phyloP scores from a whole-genome alignment of 345 rosid species.

The Eucalyptus rudis region DNA sequence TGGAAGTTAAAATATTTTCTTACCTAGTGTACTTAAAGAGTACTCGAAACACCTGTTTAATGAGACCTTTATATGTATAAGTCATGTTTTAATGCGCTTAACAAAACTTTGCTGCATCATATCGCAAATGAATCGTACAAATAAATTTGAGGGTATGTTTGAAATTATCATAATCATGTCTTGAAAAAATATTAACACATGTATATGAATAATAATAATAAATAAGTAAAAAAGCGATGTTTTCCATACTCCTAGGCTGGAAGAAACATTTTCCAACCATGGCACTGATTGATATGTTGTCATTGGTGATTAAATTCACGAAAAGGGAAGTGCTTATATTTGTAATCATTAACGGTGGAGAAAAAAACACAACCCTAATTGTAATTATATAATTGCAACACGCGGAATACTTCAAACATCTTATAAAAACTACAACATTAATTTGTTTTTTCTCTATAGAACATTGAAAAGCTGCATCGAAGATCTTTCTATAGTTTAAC shows the following conservation, averaged over 20 bases:
- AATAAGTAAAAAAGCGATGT: not conserved
- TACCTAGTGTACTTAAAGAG: not conserved
- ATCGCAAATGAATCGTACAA: not conserved
- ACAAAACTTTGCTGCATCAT: accelerated
- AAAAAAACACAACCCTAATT: not conserved
- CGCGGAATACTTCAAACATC: not conserved
- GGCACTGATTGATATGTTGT: not conserved
- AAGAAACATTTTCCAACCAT: not conserved
- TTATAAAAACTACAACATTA: not conserved
- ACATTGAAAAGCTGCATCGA: not conserved
- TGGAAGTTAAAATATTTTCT: not conserved
- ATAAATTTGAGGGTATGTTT: not conserved
- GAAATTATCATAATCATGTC: too few relatives aligned
- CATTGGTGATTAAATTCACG: not conserved
- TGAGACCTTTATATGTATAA: not conserved
- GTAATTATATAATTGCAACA: not conserved
- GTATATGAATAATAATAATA: too few relatives aligned
- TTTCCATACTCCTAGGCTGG: not conserved
- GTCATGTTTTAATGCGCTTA: not conserved
- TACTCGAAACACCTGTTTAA: not conserved
- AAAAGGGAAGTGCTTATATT: not conserved
- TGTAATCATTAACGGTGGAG: not conserved
- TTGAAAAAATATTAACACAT: not conserved
- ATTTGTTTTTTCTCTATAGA: not conserved
- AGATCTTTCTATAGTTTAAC: not conserved